Evolutionary conservation across 768 basidiomycete species (phyloP).

Genomic region (Aureoboletus auriporus): DNA sequence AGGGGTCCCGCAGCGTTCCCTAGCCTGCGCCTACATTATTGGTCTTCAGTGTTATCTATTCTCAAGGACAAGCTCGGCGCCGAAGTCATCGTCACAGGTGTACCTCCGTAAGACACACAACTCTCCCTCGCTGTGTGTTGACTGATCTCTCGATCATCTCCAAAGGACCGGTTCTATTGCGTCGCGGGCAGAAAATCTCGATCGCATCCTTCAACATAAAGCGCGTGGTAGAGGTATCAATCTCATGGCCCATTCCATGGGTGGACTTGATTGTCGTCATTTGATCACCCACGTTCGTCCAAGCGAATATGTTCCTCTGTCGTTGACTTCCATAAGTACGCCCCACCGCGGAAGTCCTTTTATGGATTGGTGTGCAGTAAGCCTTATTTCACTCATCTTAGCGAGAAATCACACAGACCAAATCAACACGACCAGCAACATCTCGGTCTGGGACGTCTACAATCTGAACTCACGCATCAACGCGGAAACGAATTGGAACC

Average conservation of each 20-base stretch:
- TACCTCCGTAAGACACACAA: slow-evolving; percentile 70
- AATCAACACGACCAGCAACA: slow-evolving; percentile 53
- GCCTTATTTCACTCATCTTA: slow-evolving; percentile 22
- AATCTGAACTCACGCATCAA: slow-evolving; percentile 19
- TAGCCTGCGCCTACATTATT: slow-evolving; percentile 85
- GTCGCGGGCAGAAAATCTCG: slow-evolving; percentile 71
- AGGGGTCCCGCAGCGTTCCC: slow-evolving; percentile 82
- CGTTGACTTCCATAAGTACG: slow-evolving; percentile 85
- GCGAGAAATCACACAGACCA: slow-evolving; percentile 11
- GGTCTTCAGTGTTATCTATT: slow-evolving; percentile 82
- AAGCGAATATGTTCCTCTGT: slow-evolving; percentile 76
- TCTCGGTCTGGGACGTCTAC: slow-evolving; percentile 81
- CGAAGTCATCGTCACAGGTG: slow-evolving; percentile 93
- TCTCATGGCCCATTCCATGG: slow-evolving; percentile 97
- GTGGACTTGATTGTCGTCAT: slow-evolving; percentile 91
- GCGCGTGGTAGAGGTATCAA: slow-evolving; percentile 81
- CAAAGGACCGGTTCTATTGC: slow-evolving; percentile 84
- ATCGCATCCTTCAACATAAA: slow-evolving; percentile 63
- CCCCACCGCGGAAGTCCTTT: slow-evolving; percentile 97
- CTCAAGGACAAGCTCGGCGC: slow-evolving; percentile 80
- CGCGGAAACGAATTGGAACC: not conserved
- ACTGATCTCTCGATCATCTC: not conserved
- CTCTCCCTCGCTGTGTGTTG: too few species aligned
- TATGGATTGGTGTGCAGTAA: slow-evolving; percentile 97
- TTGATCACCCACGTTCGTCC: slow-evolving; percentile 86